Evolutionary conservation across 2,329 filamentous ascomycete genomes (phyloP).

Genomic region (Neonectria punicea): DNA sequence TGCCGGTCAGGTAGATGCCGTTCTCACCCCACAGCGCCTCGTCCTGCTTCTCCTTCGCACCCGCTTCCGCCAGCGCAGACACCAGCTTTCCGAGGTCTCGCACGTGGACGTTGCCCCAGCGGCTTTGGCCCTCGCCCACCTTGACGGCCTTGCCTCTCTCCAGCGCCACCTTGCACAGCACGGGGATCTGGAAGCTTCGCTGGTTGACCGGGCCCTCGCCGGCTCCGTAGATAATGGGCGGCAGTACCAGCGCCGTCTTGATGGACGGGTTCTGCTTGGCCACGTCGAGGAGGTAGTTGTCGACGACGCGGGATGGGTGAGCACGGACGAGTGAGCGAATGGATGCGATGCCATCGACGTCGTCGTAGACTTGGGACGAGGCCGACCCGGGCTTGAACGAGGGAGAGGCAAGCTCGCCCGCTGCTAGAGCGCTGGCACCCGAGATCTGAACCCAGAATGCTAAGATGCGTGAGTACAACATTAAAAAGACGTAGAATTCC

Average conservation of each 20-base stretch:
- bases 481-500: not conserved
- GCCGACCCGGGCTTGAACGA: conserved; percentile 46
- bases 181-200: conserved; percentile 54
- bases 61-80: conserved; percentile 45
- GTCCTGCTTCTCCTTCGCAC: conserved; percentile 32
- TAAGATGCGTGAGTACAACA: not conserved
- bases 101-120: conserved; percentile 52
- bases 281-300: conserved; percentile 50
- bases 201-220: conserved; percentile 52
- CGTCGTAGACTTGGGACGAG: conserved; percentile 47
- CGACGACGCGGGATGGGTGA: conserved; percentile 46
- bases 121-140: conserved; percentile 47
- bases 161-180: conserved; percentile 48
- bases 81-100: conserved; percentile 47
- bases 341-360: conserved; percentile 43
- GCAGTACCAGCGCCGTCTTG: conserved; percentile 49
- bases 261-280: conserved; percentile 39
- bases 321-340: conserved; percentile 42
- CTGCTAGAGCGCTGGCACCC: conserved; percentile 49
- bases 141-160: conserved; percentile 46
- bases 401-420: conserved; percentile 46
- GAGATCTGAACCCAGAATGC: conserved; percentile 50
- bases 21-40: conserved; percentile 50
- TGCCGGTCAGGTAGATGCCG: conserved; percentile 50
- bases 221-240: conserved; percentile 53